Percentiles rank a stretch among this genome's conserved stretches.
phyloP scores from a whole-genome alignment of 2,329 filamentous ascomycete species.

The Alternaria burnsii region DNA sequence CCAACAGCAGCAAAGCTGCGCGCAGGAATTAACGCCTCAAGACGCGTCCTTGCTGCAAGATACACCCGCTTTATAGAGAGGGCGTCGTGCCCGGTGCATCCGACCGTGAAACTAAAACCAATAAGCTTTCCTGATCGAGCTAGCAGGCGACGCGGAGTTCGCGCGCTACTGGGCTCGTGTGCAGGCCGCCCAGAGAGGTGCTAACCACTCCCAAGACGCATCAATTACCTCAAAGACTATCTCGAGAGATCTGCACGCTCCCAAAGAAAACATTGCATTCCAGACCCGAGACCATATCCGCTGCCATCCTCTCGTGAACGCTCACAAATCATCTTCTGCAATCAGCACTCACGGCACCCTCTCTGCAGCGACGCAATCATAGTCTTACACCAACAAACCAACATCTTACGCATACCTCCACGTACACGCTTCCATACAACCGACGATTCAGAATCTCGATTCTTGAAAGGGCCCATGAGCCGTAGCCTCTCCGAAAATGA shows the following conservation, averaged over 20 bases:
- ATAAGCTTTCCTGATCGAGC: constrained; percentile 26
- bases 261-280: constrained; percentile 8
- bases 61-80: constrained; percentile 4
- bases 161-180: constrained; percentile 7
- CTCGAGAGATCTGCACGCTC: constrained; percentile 10
- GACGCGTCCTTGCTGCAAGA: constrained; percentile 11
- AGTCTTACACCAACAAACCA: constrained; percentile 15
- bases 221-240: constrained; percentile 30
- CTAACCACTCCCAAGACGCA: constrained; percentile 19
- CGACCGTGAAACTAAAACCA: constrained; percentile 21
- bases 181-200: constrained; percentile 15
- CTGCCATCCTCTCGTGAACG: constrained; percentile 5
- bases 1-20: background rate
- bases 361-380: constrained; percentile 22
- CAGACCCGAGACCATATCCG: background rate
- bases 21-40: background rate
- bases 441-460: background rate
- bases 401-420: constrained; percentile 8
- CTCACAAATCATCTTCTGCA: constrained; percentile 16
- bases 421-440: background rate
- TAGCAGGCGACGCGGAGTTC: constrained; percentile 32
- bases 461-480: constrained; percentile 29
- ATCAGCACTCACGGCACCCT: constrained; percentile 17
- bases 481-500: constrained; percentile 68
- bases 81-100: constrained; percentile 11